These are phyloP conservation scores for Iberis amara DNA, from an alignment of 441 rosid genomes.

Conservation along the genomic window DNA sequence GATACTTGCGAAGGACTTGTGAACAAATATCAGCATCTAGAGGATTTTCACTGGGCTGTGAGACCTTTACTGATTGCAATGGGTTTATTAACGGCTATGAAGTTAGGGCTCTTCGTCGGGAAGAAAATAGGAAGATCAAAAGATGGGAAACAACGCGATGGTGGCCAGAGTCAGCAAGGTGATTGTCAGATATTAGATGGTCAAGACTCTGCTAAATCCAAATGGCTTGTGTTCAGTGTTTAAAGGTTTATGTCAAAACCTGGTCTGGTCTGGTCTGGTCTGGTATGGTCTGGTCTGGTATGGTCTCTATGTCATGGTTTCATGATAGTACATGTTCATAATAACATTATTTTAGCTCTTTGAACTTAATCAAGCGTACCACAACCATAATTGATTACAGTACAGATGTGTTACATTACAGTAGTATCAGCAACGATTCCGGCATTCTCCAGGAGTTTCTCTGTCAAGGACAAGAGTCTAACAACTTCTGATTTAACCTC, in stretches of 20 bases:
- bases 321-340: slow-evolving; percentile 24
- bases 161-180: slow-evolving; percentile 25
- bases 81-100: slow-evolving; percentile 63
- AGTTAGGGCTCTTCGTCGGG: slow-evolving; percentile 51
- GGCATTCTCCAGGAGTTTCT: slow-evolving; percentile 58
- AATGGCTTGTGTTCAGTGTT: slow-evolving; percentile 51
- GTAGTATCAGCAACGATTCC: slow-evolving; percentile 39
- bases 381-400: neutral
- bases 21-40: slow-evolving; percentile 70
- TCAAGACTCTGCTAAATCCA: slow-evolving; percentile 33
- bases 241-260: slow-evolving; percentile 18
- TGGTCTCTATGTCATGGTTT: too few species aligned
- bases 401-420: too few species aligned
- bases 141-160: slow-evolving; percentile 34
- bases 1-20: slow-evolving; percentile 52
- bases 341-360: neutral
- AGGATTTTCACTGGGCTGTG: slow-evolving; percentile 90
- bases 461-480: slow-evolving; percentile 54
- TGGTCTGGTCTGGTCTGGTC: slow-evolving; percentile 3
- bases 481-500: slow-evolving; percentile 55
- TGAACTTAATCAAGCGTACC: slow-evolving; percentile 3
- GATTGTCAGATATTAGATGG: slow-evolving; percentile 38
- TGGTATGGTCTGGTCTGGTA: slow-evolving; percentile 2
- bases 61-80: slow-evolving; percentile 69
- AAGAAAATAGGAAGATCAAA: slow-evolving; percentile 47